Conservation (phyloP, 2,329 filamentous ascomycete species). For the Aspergillus pseudoglaucus region DNA sequence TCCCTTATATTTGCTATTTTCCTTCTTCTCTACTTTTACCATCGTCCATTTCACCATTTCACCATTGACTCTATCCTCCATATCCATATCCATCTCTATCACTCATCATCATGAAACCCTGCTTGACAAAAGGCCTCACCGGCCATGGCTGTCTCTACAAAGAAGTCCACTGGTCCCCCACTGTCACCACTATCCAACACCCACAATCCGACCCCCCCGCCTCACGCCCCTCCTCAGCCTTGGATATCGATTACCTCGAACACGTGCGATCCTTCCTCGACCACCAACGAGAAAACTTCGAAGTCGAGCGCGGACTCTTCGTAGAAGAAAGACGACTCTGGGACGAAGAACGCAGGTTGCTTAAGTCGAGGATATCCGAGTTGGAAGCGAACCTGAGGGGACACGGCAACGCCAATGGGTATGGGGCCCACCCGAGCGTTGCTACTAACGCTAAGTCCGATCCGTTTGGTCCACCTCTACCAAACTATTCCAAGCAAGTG, state of each 20-base stretch:
- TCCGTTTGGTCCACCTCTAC: conserved; percentile 11
- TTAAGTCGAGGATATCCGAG: conserved; percentile 37
- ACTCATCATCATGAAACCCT: conserved; percentile 17
- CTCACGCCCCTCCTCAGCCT: conserved; percentile 19
- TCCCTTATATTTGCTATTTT: not conserved
- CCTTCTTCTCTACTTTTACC: not conserved
- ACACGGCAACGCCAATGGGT: conserved; percentile 8
- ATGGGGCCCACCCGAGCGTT: conserved; percentile 1
- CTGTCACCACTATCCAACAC: conserved; percentile 30
- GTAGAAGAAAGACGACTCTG: conserved; percentile 39
- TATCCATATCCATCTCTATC: not conserved
- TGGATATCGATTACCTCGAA: conserved; percentile 34
- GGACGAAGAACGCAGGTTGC: conserved; percentile 37
- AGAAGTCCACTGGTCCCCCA: conserved; percentile 38
- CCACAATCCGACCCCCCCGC: conserved; percentile 32
- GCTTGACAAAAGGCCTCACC: conserved; percentile 18
- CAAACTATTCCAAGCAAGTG: conserved; percentile 23
- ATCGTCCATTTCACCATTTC: not conserved
- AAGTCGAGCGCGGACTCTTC: conserved; percentile 36
- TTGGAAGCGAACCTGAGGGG: conserved; percentile 28
- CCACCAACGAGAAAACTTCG: conserved; percentile 32
- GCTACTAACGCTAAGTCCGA: conserved; percentile 8
- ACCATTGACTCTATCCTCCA: not conserved
- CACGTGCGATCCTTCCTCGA: conserved; percentile 36
- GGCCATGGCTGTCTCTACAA: conserved; percentile 33